phyloP scores from a whole-genome alignment of 257 asterid species.

The Primulina huaijiensis region DNA sequence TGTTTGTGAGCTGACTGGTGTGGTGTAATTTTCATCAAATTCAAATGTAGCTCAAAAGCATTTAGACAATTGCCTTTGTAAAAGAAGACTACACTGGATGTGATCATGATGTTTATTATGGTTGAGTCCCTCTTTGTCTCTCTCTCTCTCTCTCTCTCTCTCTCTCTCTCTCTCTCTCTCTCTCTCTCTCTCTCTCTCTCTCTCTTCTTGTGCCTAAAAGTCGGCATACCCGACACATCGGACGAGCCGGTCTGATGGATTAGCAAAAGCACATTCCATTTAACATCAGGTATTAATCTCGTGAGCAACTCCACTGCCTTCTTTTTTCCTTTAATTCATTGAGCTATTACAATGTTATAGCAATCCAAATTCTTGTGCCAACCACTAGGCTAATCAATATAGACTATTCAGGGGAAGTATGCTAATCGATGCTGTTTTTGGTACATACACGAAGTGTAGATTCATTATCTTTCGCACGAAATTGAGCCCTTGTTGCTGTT shows the following conservation, averaged over 20 bases:
- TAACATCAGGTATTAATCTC: not conserved
- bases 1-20: not conserved
- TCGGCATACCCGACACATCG: too few relatives aligned
- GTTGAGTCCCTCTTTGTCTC: not conserved
- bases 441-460: too few relatives aligned
- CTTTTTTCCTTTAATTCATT: too few relatives aligned
- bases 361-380: too few relatives aligned
- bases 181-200: not conserved
- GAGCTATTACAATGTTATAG: too few relatives aligned
- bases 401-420: too few relatives aligned
- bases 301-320: not conserved
- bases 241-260: too few relatives aligned
- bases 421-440: too few relatives aligned
- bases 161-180: not conserved
- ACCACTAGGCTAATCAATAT: too few relatives aligned
- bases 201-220: not conserved
- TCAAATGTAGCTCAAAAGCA: not conserved
- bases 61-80: not conserved
- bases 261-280: not conserved
- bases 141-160: not conserved
- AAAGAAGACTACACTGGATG: not conserved
- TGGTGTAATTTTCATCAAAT: not conserved
- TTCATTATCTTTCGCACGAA: not conserved
- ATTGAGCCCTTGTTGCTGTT: not conserved
- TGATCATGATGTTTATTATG: not conserved